Conservation (phyloP, 345 rosid species). For the Sonneratia alba region DNA sequence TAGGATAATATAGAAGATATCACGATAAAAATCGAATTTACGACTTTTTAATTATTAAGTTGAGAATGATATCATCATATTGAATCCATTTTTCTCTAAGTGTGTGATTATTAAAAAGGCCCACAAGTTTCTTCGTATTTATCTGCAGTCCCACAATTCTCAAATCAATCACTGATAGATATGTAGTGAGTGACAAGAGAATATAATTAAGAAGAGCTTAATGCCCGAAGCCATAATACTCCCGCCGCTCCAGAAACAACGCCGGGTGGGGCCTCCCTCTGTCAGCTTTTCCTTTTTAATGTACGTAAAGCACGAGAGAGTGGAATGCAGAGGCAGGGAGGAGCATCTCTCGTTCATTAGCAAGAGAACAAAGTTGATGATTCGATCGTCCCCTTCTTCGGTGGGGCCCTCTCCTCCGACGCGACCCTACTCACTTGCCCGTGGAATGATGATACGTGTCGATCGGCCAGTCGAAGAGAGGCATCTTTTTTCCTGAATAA, state of each 20-base stretch:
- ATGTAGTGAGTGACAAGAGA: conserved; percentile 19
- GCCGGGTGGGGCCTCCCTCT: neutral
- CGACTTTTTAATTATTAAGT: no score
- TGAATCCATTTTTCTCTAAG: no score
- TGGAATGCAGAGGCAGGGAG: conserved; percentile 19
- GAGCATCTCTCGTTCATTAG: conserved; percentile 10
- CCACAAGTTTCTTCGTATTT: no score
- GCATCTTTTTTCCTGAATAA: no score
- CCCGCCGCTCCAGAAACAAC: conserved; percentile 27
- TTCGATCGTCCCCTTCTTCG: conserved; percentile 5
- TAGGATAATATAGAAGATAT: no score
- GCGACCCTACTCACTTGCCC: neutral
- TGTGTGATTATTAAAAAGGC: no score
- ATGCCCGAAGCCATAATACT: conserved; percentile 21
- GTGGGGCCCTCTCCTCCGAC: conserved; percentile 11
- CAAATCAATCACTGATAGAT: conserved; percentile 8
- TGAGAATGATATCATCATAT: no score
- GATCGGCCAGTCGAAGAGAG: no score
- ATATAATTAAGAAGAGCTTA: neutral
- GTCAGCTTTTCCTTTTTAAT: conserved; percentile 4
- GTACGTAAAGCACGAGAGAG: conserved; percentile 11
- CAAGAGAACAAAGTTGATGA: conserved; percentile 12
- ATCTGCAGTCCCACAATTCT: neutral
- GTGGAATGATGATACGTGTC: neutral
- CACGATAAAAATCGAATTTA: no score